These are phyloP conservation scores for Pseudogymnoascus sp. DNA, from an alignment of 2,329 filamentous ascomycete species.

Conservation along the genomic window DNA sequence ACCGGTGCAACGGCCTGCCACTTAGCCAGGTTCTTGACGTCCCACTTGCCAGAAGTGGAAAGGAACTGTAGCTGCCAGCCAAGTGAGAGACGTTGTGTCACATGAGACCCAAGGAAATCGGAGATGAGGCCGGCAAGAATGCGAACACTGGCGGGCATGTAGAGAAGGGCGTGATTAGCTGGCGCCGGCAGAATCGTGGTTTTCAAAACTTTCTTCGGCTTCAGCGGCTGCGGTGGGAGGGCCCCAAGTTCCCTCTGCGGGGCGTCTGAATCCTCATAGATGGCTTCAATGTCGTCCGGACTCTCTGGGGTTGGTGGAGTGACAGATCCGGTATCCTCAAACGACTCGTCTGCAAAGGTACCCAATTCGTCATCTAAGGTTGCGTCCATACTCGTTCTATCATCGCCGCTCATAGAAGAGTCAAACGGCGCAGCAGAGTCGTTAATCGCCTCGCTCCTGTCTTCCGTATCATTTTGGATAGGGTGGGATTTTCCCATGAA, in stretches of 20 bases:
- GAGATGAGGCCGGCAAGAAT: slow-evolving; percentile 74
- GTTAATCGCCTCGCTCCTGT: slow-evolving; percentile 32
- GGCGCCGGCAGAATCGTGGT: slow-evolving; percentile 65
- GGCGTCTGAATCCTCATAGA: slow-evolving; percentile 38
- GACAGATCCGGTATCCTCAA: background rate
- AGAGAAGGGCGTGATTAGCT: slow-evolving; percentile 76
- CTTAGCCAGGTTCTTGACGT: slow-evolving; percentile 90
- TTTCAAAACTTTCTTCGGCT: slow-evolving; percentile 51
- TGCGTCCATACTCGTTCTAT: background rate
- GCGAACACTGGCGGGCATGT: slow-evolving; percentile 66
- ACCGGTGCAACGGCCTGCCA: slow-evolving; percentile 77
- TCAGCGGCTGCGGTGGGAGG: slow-evolving; percentile 40
- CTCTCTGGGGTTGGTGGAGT: background rate
- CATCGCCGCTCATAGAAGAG: slow-evolving; percentile 15
- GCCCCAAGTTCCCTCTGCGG: slow-evolving; percentile 34
- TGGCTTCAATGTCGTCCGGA: background rate
- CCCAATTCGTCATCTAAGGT: background rate
- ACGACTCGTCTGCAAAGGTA: background rate
- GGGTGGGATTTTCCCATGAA: slow-evolving; percentile 29
- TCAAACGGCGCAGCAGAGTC: slow-evolving; percentile 43
- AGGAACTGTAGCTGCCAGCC: slow-evolving; percentile 90
- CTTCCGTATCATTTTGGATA: slow-evolving; percentile 20
- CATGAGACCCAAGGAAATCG: slow-evolving; percentile 65
- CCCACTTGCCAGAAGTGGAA: slow-evolving; percentile 89
- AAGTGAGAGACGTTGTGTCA: slow-evolving; percentile 70